Percentiles rank a stretch among this genome's conserved stretches.
phyloP scores from a whole-genome alignment of 208 protist species.

The Crithidia acanthocephali region DNA sequence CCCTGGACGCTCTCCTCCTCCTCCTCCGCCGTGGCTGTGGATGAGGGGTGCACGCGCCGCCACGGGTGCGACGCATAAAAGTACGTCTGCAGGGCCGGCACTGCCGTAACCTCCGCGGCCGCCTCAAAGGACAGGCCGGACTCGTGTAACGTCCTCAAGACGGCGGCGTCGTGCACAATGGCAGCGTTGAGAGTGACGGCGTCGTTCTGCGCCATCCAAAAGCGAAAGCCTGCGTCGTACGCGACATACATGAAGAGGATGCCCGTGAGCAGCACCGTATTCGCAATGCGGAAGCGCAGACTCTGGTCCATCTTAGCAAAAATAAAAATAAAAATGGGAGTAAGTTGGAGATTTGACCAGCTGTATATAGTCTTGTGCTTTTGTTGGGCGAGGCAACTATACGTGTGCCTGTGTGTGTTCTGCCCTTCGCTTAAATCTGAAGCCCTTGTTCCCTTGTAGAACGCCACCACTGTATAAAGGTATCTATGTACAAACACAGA shows the following conservation, averaged over 20 bases:
- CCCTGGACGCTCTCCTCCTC: background rate
- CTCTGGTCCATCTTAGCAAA: slow-evolving; percentile 7
- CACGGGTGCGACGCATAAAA: background rate
- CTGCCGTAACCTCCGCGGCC: background rate
- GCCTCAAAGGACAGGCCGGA: slow-evolving; percentile 23
- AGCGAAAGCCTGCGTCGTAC: slow-evolving; percentile 30
- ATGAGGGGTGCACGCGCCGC: background rate
- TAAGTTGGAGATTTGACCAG: too few species aligned
- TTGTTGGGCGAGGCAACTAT: too few species aligned
- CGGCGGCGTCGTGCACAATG: slow-evolving; percentile 6
- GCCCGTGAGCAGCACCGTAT: slow-evolving; percentile 23
- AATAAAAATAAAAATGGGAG: slow-evolving; percentile 3
- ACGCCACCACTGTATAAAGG: too few species aligned
- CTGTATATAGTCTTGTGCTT: too few species aligned
- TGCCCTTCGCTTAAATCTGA: too few species aligned
- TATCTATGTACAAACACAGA: too few species aligned
- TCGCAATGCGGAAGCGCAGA: slow-evolving; percentile 10
- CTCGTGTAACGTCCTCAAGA: background rate
- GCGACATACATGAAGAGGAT: slow-evolving; percentile 22
- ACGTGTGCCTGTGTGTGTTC: too few species aligned
- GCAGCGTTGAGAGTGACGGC: slow-evolving; percentile 7
- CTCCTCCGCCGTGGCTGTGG: background rate
- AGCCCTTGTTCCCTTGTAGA: too few species aligned
- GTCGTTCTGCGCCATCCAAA: slow-evolving; percentile 33
- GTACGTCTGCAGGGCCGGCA: slow-evolving; percentile 18